Evolutionary conservation across 345 rosid genomes (phyloP).

Genomic region (Gynandropsis gynandra): DNA sequence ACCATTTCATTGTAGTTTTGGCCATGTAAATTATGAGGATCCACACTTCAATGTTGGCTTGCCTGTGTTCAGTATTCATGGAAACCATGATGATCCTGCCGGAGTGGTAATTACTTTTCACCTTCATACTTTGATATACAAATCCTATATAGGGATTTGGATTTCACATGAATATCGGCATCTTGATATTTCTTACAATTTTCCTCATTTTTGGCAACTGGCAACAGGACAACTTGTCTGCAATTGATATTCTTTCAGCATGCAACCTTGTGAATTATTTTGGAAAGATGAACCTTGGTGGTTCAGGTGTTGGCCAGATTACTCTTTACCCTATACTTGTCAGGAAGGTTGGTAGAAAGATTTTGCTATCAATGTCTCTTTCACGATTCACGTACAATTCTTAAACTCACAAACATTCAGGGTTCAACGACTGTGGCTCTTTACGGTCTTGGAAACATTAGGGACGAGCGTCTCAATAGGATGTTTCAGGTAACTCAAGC

Average conservation of each 20-base stretch:
- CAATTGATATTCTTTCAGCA: constrained; percentile 87
- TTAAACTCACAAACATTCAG: constrained; percentile 33
- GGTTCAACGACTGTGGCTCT: constrained; percentile 93
- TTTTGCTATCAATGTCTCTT: constrained; percentile 11
- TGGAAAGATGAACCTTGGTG: constrained; percentile 98
- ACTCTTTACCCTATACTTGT: constrained; percentile 82
- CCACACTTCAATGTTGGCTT: constrained; percentile 96
- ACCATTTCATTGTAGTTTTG: constrained; percentile 51
- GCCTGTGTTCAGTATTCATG: constrained; percentile 96
- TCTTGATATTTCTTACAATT: constrained; percentile 8
- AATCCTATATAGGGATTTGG: constrained; percentile 5
- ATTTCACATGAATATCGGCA: neutral
- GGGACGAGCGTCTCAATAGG: constrained; percentile 96
- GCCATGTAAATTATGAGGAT: constrained; percentile 98
- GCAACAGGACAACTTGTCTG: constrained; percentile 94
- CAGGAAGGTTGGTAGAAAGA: constrained; percentile 53
- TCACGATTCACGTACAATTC: constrained; percentile 12
- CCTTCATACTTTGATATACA: constrained; percentile 11
- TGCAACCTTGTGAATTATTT: constrained; percentile 97
- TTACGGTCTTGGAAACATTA: constrained; percentile 95
- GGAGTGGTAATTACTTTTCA: constrained; percentile 70
- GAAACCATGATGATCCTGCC: constrained; percentile 99
- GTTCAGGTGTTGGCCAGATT: constrained; percentile 98
- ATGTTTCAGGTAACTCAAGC: constrained; percentile 77
- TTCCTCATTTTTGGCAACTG: constrained; percentile 25